Evolutionary conservation across 495 filamentous ascomycete genomes (phyloP).

Genomic region (Podospora conica): DNA sequence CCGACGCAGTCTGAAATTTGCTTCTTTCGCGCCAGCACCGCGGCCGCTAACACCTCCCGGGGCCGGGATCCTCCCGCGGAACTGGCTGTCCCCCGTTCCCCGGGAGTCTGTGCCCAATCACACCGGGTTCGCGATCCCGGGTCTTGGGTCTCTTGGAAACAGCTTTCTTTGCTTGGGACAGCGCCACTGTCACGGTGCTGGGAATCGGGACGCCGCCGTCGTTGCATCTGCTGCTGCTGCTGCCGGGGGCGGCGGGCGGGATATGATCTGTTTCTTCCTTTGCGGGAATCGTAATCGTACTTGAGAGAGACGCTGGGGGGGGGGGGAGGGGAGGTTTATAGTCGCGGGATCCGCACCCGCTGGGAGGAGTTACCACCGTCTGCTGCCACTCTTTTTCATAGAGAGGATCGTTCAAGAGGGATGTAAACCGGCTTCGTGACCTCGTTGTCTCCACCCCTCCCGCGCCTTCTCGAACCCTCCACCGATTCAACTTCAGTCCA

Average conservation of each 20-base stretch:
- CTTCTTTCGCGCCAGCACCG: neutral
- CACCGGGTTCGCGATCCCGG: neutral
- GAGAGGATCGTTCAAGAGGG: neutral
- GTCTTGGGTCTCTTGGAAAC: neutral
- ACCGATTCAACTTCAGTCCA: neutral
- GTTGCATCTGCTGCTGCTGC: no score
- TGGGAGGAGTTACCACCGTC: neutral
- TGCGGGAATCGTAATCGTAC: no score
- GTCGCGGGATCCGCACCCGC: neutral
- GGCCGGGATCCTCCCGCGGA: neutral
- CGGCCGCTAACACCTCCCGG: neutral
- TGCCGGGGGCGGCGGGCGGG: neutral
- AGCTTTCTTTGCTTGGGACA: neutral
- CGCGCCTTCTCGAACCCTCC: neutral
- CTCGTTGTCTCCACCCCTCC: neutral
- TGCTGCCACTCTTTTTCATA: neutral
- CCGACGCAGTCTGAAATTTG: neutral
- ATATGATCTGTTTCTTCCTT: neutral
- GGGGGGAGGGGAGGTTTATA: no score
- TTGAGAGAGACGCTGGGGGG: neutral
- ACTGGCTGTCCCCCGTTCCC: neutral
- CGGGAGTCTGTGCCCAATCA: neutral
- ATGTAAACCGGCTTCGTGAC: neutral
- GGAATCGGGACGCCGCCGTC: neutral
- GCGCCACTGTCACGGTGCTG: neutral